Percentiles rank a stretch among this genome's conserved stretches.
Evolutionary conservation across 140 eudicot genomes (phyloP).

Genomic region (Cichorium intybus): DNA sequence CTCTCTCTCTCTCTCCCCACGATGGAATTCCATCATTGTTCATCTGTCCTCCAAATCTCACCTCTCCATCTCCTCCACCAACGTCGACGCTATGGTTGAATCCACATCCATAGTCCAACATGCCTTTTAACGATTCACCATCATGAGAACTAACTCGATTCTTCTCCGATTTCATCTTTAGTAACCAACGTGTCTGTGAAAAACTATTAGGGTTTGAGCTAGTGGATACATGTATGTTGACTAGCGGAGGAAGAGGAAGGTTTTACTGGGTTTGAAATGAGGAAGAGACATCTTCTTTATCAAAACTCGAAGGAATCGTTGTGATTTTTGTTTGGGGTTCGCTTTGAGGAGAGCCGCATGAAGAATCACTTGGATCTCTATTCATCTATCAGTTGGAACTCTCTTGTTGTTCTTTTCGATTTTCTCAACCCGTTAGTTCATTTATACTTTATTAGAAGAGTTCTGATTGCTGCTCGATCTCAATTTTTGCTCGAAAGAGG

Average conservation of each 20-base stretch:
- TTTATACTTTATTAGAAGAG: background rate
- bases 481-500: no score
- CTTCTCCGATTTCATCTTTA: conserved; percentile 7
- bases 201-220: conserved; percentile 1
- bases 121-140: conserved; percentile 23
- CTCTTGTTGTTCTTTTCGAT: conserved; percentile 69
- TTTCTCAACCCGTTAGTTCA: conserved; percentile 68
- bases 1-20: no score
- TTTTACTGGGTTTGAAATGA: conserved; percentile 57
- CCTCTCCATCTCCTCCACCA: no score
- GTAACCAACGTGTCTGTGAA: background rate
- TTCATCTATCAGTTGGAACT: conserved; percentile 71
- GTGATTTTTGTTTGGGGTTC: conserved; percentile 69
- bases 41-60: no score
- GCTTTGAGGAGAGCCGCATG: conserved; percentile 34
- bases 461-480: no score
- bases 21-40: no score
- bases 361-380: conserved; percentile 40
- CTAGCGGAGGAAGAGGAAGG: conserved; percentile 48
- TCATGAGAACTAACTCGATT: conserved; percentile 23
- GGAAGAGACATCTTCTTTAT: background rate
- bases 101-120: conserved; percentile 31
- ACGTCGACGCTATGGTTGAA: no score
- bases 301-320: conserved; percentile 55
- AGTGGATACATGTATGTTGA: conserved; percentile 23